These are phyloP conservation scores for Przewalskia tangutica DNA, from an alignment of 257 asterid genomes.

Conservation along the genomic window DNA sequence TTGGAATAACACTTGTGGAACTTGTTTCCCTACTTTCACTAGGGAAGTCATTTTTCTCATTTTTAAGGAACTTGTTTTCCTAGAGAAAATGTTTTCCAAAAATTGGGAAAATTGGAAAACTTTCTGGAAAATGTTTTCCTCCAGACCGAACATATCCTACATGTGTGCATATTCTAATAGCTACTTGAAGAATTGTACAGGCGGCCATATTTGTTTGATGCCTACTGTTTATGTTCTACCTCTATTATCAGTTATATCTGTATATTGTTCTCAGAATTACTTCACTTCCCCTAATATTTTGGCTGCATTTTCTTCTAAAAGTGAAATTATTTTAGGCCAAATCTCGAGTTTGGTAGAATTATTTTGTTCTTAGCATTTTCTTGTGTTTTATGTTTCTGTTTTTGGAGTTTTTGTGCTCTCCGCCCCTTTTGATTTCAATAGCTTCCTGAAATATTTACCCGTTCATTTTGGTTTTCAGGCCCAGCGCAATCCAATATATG, in stretches of 20 bases:
- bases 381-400: background rate
- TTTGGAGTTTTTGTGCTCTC: background rate
- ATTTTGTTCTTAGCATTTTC: background rate
- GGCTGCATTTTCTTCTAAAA: no score
- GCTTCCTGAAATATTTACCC: background rate
- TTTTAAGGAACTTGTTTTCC: no score
- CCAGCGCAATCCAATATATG: slow-evolving; percentile 44
- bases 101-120: no score
- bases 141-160: background rate
- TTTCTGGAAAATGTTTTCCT: no score
- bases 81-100: no score
- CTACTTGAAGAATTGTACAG: background rate
- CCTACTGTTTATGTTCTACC: background rate
- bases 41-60: no score
- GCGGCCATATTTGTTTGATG: background rate
- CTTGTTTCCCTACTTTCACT: no score
- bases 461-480: background rate
- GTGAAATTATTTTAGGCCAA: no score
- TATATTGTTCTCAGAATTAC: background rate
- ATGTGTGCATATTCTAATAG: background rate
- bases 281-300: background rate
- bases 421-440: background rate
- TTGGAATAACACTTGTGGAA: no score
- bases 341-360: no score
- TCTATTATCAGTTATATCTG: background rate